Percentiles rank a stretch among this genome's conserved stretches.
Conservation (phyloP, 306 rosid species). For the Citrullus colocynthis region DNA sequence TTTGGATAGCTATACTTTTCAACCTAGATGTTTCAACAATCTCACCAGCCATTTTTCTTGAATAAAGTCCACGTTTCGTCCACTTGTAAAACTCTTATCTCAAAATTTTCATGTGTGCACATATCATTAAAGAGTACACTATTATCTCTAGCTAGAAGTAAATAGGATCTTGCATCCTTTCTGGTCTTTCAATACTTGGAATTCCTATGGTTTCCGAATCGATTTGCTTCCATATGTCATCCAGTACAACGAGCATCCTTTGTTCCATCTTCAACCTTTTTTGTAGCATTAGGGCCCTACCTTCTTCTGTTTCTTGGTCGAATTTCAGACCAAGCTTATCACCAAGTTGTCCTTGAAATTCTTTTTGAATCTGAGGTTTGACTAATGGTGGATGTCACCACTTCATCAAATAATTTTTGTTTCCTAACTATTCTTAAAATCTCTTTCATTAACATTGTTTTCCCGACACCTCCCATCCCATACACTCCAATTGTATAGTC, state of each 20-base stretch:
- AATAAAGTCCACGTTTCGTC: too few relatives aligned
- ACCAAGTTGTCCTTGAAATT: too few relatives aligned
- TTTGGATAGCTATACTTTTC: neutral
- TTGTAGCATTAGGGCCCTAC: neutral
- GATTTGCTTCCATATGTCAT: neutral
- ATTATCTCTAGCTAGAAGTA: neutral
- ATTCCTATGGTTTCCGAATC: neutral
- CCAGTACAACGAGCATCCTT: neutral
- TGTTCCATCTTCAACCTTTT: neutral
- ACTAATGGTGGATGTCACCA: too few relatives aligned
- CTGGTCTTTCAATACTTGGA: neutral
- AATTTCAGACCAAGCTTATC: too few relatives aligned
- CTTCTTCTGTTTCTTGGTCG: neutral
- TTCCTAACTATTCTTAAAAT: too few relatives aligned
- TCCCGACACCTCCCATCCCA: too few relatives aligned
- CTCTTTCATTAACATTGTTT: too few relatives aligned
- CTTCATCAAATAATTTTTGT: too few relatives aligned
- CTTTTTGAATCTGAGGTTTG: too few relatives aligned
- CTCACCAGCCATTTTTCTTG: neutral
- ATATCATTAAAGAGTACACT: neutral
- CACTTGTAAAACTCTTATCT: too few relatives aligned
- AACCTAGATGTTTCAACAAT: neutral
- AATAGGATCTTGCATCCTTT: neutral
- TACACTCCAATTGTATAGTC: too few relatives aligned
- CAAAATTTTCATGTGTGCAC: neutral